These are phyloP conservation scores for Pleoardoris graminearum DNA, from an alignment of 2,329 filamentous ascomycete species.

Conservation along the genomic window DNA sequence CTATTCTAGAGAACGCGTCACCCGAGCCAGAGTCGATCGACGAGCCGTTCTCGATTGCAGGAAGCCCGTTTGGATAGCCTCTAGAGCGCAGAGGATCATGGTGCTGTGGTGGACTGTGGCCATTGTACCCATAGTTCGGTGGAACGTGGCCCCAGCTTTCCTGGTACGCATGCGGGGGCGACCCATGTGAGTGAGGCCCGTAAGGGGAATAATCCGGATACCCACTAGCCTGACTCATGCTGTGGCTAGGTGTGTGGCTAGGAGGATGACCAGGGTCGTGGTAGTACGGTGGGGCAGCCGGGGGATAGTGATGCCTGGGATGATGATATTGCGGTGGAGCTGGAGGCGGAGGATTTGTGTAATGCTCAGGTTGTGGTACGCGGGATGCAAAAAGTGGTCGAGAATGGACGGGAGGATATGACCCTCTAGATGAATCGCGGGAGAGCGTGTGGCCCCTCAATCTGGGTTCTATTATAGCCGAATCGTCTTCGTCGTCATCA, in stretches of 20 bases:
- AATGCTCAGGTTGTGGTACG: constrained; percentile 38
- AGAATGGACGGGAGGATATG: constrained; percentile 28
- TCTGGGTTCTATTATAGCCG: constrained; percentile 35
- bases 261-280: constrained; percentile 37
- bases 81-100: constrained; percentile 45
- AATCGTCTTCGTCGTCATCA: constrained; percentile 38
- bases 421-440: constrained; percentile 30
- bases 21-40: constrained; percentile 42
- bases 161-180: constrained; percentile 39
- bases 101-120: constrained; percentile 36
- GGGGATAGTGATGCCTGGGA: constrained; percentile 39
- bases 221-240: constrained; percentile 38
- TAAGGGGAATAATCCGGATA: constrained; percentile 39
- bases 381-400: constrained; percentile 41
- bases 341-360: constrained; percentile 62
- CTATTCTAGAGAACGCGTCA: constrained; percentile 45
- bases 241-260: constrained; percentile 35
- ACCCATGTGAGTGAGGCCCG: constrained; percentile 41
- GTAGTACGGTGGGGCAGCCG: constrained; percentile 41
- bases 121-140: constrained; percentile 42
- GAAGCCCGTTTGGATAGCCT: constrained; percentile 34
- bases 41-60: constrained; percentile 36
- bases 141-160: constrained; percentile 42
- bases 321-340: constrained; percentile 56
- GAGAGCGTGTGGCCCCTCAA: constrained; percentile 33